Evolutionary conservation across 2,329 filamentous ascomycete species (phyloP).

Genomic region (Colletotrichum abscissum): DNA sequence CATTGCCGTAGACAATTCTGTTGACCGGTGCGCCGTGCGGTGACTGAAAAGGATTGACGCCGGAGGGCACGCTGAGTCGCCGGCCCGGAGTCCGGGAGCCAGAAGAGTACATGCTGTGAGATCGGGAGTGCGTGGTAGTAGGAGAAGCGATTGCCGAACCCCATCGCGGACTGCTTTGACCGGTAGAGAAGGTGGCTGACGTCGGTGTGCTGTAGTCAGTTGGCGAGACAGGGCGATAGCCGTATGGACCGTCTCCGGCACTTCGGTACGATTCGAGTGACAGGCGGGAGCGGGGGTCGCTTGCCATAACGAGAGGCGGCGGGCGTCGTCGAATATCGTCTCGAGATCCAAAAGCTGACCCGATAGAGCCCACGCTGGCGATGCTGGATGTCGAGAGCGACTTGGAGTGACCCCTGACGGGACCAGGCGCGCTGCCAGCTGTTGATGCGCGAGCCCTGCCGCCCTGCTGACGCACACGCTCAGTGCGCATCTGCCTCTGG

Average conservation of each 20-base stretch:
- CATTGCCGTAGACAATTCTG: slow-evolving; percentile 64
- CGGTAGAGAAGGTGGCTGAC: slow-evolving; percentile 83
- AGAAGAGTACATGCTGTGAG: slow-evolving; percentile 76
- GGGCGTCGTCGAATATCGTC: slow-evolving; percentile 79
- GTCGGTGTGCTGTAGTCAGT: slow-evolving; percentile 85
- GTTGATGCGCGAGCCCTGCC: slow-evolving; percentile 82
- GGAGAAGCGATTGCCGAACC: slow-evolving; percentile 78
- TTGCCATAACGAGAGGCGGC: slow-evolving; percentile 85
- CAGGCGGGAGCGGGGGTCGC: slow-evolving; percentile 73
- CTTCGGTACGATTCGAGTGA: slow-evolving; percentile 77
- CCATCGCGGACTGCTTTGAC: slow-evolving; percentile 82
- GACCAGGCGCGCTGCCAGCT: slow-evolving; percentile 76
- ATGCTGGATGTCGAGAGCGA: slow-evolving; percentile 89
- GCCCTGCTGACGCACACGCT: slow-evolving; percentile 80
- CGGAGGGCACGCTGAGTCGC: slow-evolving; percentile 84
- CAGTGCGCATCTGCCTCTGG: slow-evolving; percentile 90
- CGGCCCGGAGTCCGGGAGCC: slow-evolving; percentile 76
- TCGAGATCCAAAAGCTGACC: slow-evolving; percentile 74
- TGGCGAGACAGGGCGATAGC: slow-evolving; percentile 76
- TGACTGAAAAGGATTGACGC: slow-evolving; percentile 78
- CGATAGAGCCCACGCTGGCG: slow-evolving; percentile 74
- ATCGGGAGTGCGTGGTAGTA: slow-evolving; percentile 73
- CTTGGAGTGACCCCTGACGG: slow-evolving; percentile 85
- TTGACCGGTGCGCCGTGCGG: slow-evolving; percentile 67
- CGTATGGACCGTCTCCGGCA: slow-evolving; percentile 72